A percentile compares a stretch with the other conserved stretches of the same genome.
phyloP scores from a whole-genome alignment of 2,329 filamentous ascomycete species.

The Diaporthe vaccinii region DNA sequence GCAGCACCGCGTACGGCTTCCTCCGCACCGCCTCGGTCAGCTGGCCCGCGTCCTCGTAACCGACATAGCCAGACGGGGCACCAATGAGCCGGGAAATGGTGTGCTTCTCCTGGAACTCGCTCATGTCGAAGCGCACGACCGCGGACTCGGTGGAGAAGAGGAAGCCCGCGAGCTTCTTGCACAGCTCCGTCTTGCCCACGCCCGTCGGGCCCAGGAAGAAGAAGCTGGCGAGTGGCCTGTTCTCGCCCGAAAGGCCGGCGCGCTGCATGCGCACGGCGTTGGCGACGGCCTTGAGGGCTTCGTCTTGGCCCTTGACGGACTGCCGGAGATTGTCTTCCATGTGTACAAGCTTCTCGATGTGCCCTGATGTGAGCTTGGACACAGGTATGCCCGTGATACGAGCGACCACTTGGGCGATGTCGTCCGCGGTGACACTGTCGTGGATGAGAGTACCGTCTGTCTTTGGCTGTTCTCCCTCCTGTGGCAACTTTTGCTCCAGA shows the following conservation, averaged over 20 bases:
- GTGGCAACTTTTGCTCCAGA: constrained; percentile 83
- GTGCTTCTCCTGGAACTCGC: constrained; percentile 97
- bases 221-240: constrained; percentile 91
- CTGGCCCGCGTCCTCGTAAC: constrained; percentile 96
- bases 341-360: constrained; percentile 92
- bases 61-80: constrained; percentile 92
- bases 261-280: constrained; percentile 95
- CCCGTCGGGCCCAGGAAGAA: constrained; percentile 98
- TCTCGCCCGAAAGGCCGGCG: constrained; percentile 91
- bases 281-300: constrained; percentile 90
- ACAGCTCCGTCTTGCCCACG: constrained; percentile 96
- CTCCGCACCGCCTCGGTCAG: constrained; percentile 94
- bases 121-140: constrained; percentile 97
- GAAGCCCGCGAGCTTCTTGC: constrained; percentile 94
- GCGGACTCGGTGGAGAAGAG: constrained; percentile 93
- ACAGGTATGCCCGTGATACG: constrained; percentile 93
- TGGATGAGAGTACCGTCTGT: constrained; percentile 78
- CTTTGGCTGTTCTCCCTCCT: constrained; percentile 70
- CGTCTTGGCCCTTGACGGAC: constrained; percentile 92
- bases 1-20: constrained; percentile 93
- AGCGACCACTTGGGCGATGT: constrained; percentile 93
- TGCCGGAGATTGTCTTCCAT: constrained; percentile 93
- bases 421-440: constrained; percentile 94
- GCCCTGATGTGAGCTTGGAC: constrained; percentile 90
- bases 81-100: constrained; percentile 95